A percentile compares a stretch with the other conserved stretches of the same genome.
Evolutionary conservation across 2,329 filamentous ascomycete genomes (phyloP).

Genomic region (Cordyceps pruinosa): DNA sequence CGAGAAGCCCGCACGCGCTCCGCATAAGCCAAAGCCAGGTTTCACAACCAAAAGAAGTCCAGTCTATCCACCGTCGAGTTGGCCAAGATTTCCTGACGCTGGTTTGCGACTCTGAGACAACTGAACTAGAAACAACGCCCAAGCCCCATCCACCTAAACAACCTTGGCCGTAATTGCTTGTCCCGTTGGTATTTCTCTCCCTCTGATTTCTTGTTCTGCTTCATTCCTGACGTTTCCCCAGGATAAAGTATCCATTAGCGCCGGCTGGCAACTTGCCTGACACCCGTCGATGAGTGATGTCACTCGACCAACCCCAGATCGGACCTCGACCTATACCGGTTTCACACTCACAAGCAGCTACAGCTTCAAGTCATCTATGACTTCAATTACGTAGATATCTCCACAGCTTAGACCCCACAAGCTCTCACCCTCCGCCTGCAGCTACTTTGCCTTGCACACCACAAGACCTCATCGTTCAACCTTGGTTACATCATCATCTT

Average conservation of each 20-base stretch:
- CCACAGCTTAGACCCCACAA: background rate
- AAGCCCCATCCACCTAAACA: no score
- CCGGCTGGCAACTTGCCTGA: background rate
- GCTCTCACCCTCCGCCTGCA: background rate
- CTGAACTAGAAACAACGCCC: no score
- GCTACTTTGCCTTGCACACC: background rate
- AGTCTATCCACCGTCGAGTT: no score
- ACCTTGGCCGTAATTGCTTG: no score
- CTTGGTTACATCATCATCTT: conserved; percentile 1
- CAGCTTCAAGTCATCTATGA: background rate
- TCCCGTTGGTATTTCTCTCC: no score
- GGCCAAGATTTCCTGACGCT: no score
- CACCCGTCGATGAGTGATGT: background rate
- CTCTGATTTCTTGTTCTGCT: background rate
- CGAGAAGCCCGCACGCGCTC: no score
- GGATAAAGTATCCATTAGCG: background rate
- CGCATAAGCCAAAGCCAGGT: no score
- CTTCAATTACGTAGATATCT: background rate
- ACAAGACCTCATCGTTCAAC: background rate
- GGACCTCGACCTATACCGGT: background rate
- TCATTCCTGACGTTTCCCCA: background rate
- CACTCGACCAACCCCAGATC: background rate
- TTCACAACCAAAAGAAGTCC: no score
- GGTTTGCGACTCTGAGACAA: no score
- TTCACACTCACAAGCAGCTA: background rate